Conservation (phyloP, 1,284 basidiomycete genomes). For the Cutaneotrichosporon spelunceum region DNA sequence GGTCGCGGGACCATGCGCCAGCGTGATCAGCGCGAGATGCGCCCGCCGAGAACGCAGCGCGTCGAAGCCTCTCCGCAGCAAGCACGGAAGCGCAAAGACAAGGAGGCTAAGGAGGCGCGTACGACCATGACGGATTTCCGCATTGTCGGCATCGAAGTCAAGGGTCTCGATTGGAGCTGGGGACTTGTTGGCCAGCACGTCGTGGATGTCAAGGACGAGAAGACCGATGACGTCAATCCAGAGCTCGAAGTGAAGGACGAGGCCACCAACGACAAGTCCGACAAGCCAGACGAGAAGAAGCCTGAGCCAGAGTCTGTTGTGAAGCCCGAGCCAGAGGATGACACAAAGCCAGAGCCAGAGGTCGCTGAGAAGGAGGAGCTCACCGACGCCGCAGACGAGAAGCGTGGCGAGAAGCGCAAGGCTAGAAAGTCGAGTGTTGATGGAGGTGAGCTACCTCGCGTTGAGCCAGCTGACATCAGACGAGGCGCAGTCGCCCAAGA, state of each 20-base stretch:
- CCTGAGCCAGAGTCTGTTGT: conserved; percentile 9
- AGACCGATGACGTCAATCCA: conserved; percentile 17
- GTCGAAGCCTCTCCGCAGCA: conserved; percentile 13
- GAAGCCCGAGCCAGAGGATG: background rate
- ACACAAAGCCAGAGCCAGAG: conserved; percentile 14
- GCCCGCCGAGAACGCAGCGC: conserved; percentile 7
- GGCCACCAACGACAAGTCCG: conserved; percentile 28
- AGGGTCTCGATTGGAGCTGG: conserved; percentile 53
- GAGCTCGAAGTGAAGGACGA: conserved; percentile 19
- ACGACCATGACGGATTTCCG: conserved; percentile 94
- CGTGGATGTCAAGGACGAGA: conserved; percentile 24
- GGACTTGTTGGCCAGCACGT: conserved; percentile 39
- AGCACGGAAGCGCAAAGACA: conserved; percentile 27
- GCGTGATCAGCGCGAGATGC: conserved; percentile 18
- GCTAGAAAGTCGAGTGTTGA: conserved; percentile 46
- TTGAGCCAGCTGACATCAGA: background rate
- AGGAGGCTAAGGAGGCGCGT: conserved; percentile 57
- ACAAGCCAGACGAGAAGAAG: conserved; percentile 21
- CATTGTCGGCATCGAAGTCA: conserved; percentile 80
- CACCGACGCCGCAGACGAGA: conserved; percentile 27
- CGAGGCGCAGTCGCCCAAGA: conserved; percentile 37
- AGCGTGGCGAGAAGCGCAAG: conserved; percentile 49
- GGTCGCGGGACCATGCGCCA: conserved; percentile 13
- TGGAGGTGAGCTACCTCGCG: conserved; percentile 34
- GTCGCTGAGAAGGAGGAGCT: conserved; percentile 18